These are phyloP conservation scores for Botrytis sinoallii DNA, from an alignment of 2,329 filamentous ascomycete species.

Conservation along the genomic window DNA sequence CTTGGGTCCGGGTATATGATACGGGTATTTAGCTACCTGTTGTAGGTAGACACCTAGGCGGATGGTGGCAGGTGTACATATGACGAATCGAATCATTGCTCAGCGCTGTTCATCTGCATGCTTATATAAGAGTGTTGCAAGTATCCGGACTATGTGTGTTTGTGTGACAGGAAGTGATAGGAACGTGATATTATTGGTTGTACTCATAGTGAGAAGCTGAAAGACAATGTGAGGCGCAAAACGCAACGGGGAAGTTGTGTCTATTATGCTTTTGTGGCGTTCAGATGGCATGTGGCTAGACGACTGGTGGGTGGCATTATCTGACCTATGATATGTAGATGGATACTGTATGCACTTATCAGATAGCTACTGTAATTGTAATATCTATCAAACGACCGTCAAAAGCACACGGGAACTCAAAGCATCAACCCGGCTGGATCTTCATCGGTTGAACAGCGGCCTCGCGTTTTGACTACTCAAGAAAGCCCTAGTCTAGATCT, in stretches of 20 bases:
- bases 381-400: not conserved
- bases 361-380: not conserved
- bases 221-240: not conserved
- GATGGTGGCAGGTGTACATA: not conserved
- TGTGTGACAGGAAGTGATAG: not conserved
- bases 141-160: not conserved
- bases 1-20: not conserved
- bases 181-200: not conserved
- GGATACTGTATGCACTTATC: not conserved
- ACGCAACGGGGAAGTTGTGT: not conserved
- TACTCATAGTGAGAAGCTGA: not conserved
- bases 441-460: not conserved
- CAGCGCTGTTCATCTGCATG: not conserved
- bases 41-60: not conserved
- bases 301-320: not conserved
- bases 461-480: not conserved
- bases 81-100: not conserved
- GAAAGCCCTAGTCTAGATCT: not conserved
- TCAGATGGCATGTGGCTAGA: not conserved
- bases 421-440: not conserved
- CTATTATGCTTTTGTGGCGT: not conserved
- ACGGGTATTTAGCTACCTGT: not conserved
- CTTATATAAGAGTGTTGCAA: not conserved
- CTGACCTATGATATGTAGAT: not conserved
- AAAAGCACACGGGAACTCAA: not conserved